Evolutionary conservation across 306 rosid genomes (phyloP), one percentile per base, ranked within the genome.

Genomic region (Cucumis hystrix): DNA sequence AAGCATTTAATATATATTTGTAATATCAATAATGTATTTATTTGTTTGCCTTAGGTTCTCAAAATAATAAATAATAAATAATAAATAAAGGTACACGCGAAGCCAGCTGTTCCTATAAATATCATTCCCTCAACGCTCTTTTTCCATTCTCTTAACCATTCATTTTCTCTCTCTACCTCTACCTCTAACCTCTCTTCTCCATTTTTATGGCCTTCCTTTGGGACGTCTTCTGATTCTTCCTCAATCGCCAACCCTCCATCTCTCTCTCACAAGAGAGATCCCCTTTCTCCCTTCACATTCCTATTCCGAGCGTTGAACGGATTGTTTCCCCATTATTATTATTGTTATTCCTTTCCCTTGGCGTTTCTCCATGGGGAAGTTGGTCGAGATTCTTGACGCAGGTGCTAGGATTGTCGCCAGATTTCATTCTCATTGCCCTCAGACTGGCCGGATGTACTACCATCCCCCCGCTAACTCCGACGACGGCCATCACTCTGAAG

Each of bases 371-470:
- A 89, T 87, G 91, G 88, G 86, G 43, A 90, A 88, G 77, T 82
- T 88, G 13, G 86, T 83, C 54, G 96, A 88, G 87, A 74, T 90
- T 70, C 67, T 90, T 56, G 96, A 90, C 33, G 84, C 62, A 16
- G 88, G 91, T 11, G 86, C 77, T 20, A 90, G 89, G 78, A 83
- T 88, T 9, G 89, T 49, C 7, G 80, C 82, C 2, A 85, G 96
- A 55, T 87, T 79, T 39, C 84, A 90, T 75, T 86, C 96, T 17
- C 87, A 90, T 61, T 90, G 88, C 64, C 92, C 95, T 2, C 91
- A 88, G 8, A 90, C 96, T 2, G 88, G 88, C 12, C 85, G 96
- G 33, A 88, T 82, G 86, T 90, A 81, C 82, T 90, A 90, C 80
- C 96, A 88, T 43, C 96, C 96, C 41, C 93, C 90, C n/a, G 80